Conservation (phyloP, 2,329 filamentous ascomycete species). For the Lizonia empirigonia region DNA sequence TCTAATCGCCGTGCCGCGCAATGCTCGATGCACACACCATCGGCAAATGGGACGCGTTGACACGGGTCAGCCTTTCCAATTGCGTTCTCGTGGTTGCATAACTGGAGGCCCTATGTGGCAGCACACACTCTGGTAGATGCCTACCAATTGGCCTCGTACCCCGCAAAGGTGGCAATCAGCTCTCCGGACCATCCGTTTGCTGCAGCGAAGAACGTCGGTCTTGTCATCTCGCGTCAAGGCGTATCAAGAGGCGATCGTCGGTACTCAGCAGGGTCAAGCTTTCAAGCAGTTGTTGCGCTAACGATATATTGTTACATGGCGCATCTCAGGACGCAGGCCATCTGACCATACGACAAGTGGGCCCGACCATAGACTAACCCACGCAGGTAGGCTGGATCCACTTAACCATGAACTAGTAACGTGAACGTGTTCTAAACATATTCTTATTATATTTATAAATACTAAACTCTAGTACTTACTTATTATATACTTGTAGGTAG, state of each 20-base stretch:
- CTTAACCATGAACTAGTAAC: no score
- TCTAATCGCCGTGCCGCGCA: not conserved
- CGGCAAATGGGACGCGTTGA: not conserved
- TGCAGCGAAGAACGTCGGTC: not conserved
- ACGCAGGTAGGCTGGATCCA: no score
- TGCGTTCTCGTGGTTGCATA: not conserved
- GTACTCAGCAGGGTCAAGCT: slow-evolving; percentile 22
- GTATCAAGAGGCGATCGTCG: slow-evolving; percentile 7
- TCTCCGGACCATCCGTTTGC: not conserved
- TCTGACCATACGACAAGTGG: no score
- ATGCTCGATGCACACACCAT: slow-evolving; percentile 1
- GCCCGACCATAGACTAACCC: no score
- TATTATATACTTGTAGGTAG: no score
- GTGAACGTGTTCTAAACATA: no score
- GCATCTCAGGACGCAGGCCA: slow-evolving; percentile 15
- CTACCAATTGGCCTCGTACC: not conserved
- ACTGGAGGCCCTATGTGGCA: not conserved
- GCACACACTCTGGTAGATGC: not conserved
- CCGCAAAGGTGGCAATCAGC: not conserved
- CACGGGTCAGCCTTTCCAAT: not conserved
- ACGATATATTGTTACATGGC: slow-evolving; percentile 25
- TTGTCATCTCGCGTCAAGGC: slow-evolving; percentile 1
- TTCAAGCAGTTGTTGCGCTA: slow-evolving; percentile 19
- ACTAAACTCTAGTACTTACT: no score
- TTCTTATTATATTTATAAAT: no score